A percentile compares a stretch with the other conserved stretches of the same genome.
Conservation (phyloP, 257 asterid genomes). For the Scutellaria barbata region DNA sequence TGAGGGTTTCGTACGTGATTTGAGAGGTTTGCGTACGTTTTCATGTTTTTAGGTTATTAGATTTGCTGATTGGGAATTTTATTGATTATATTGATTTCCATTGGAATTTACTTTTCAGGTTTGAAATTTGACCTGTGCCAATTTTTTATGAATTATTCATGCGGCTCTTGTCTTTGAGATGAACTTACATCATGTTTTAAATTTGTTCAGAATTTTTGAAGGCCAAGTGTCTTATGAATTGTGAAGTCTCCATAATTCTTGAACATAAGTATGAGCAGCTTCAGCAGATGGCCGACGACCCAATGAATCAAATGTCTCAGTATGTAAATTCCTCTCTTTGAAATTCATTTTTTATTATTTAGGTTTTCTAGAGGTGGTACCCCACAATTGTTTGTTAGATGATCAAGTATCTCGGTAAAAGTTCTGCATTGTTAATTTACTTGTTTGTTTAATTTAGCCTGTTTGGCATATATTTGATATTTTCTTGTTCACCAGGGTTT, state of each 20-base stretch:
- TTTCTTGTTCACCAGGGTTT: not conserved
- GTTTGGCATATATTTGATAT: not conserved
- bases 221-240: slow-evolving; percentile 95
- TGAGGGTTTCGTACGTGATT: not conserved
- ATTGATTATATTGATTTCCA: not conserved
- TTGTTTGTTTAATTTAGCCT: not conserved
- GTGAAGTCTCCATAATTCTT: slow-evolving; percentile 93
- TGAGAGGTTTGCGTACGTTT: slow-evolving; percentile 2
- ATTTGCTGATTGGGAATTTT: not conserved
- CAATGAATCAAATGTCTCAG: slow-evolving; percentile 92
- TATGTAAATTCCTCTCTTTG: slow-evolving; percentile 36
- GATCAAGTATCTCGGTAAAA: not conserved
- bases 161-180: slow-evolving; percentile 15
- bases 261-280: slow-evolving; percentile 93
- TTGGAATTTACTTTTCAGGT: not conserved
- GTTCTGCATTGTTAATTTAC: not conserved
- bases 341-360: not conserved
- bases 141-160: not conserved
- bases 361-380: not conserved
- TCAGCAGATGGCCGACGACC: slow-evolving; percentile 93
- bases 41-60: not conserved
- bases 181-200: slow-evolving; percentile 10
- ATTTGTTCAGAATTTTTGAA: slow-evolving; percentile 68
- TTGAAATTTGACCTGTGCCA: not conserved
- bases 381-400: not conserved